These are phyloP conservation scores for Fusarium newnesense DNA, from an alignment of 2,329 filamentous ascomycete genomes.

Conservation along the genomic window DNA sequence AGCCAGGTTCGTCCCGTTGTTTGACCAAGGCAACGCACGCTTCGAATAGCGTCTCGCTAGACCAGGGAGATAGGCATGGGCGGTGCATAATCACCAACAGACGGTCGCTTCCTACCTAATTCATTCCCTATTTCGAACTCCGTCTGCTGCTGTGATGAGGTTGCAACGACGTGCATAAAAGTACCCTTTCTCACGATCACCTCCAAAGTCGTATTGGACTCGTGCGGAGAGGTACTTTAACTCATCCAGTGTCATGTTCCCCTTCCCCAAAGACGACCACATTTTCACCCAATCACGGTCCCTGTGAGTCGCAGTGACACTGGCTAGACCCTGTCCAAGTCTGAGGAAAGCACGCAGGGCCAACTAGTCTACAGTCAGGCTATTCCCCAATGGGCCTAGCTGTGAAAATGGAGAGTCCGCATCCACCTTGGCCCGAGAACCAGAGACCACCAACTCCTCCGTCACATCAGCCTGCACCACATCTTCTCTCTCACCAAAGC, in stretches of 20 bases:
- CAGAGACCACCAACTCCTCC: conserved; percentile 37
- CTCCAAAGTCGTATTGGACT: background rate
- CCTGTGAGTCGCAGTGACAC: too few species aligned
- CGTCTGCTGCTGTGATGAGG: conserved; percentile 11
- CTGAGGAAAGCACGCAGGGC: conserved; percentile 3
- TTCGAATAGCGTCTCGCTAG: background rate
- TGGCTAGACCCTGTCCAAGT: conserved; percentile 22
- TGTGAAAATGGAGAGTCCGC: conserved; percentile 8
- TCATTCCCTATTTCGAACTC: background rate
- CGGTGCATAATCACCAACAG: conserved; percentile 7
- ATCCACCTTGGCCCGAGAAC: conserved; percentile 24
- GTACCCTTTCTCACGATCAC: conserved; percentile 1
- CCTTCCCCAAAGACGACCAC: conserved; percentile 18
- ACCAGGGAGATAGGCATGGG: background rate
- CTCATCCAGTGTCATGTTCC: conserved; percentile 24
- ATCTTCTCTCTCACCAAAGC: conserved; percentile 40
- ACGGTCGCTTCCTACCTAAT: background rate
- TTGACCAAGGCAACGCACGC: conserved; percentile 1
- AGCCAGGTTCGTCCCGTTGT: background rate
- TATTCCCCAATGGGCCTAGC: background rate
- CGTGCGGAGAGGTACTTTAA: conserved; percentile 26
- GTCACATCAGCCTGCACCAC: conserved; percentile 41
- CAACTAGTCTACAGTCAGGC: background rate
- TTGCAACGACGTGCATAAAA: conserved; percentile 17
- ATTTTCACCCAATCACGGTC: conserved; percentile 10